Base-by-base conservation (phyloP, 2,329 filamentous ascomycete genomes). In the Metarhizium rileyi region DNA sequence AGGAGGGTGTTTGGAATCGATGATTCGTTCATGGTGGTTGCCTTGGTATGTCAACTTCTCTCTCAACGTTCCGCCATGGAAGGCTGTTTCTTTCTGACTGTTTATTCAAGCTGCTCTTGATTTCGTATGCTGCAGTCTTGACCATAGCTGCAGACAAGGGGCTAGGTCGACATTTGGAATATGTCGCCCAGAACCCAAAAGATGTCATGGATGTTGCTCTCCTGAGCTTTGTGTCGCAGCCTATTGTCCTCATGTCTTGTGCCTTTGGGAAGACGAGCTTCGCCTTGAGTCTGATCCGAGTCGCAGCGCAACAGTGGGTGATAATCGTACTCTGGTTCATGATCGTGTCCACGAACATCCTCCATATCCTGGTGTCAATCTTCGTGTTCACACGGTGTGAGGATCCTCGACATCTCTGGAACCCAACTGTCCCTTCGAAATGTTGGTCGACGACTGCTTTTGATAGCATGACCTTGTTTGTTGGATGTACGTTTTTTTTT, bases 11-110 rank as follows among this genome's bases (percentile, higher is more conserved):
- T 52, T 41, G 50, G 44, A 2, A n/a, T 44, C 8, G 47, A 50
- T 35, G 50, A 52, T 30, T 47, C 36, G n/a, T 47, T 50, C 26
- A 52, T 52, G 50, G 40, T 52, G 25, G 47, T 47, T 20, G 50
- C 50, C 14, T 25, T 52, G 47, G 50, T 52, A 38, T 9, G 50
- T 52, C 14, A 6, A 30, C 5, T 14, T 5, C 18, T 16, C n/a
- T 44, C n/a, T 33, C 10, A 38, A 38, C 18, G 3, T 38, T 38
- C 20, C 16, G 16, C 35, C 18, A 18, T n/a, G 1, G 16, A 8
- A 18, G 16, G 35, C 16, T 16, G 10, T 45, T 25, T n/a, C n/a
- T n/a, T 45, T 26, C 25, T 45, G 16, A 45, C 18, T 5, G 26
- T 28, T 33, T 6, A 5, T 12, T 38, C 35, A 40, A 47, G 50